These are phyloP conservation scores for Pyrus betulifolia DNA, from an alignment of 306 rosid genomes.

Conservation along the genomic window DNA sequence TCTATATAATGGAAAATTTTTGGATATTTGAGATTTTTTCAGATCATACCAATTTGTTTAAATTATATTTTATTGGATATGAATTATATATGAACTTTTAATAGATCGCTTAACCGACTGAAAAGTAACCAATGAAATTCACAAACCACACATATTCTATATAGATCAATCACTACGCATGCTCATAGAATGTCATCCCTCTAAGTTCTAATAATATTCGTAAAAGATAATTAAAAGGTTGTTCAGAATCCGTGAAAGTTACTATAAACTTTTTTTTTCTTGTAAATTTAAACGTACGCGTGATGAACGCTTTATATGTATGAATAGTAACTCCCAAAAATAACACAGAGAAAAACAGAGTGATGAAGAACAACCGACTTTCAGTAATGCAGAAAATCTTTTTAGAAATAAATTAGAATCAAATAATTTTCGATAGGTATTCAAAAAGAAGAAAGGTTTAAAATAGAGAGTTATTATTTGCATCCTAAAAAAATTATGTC, in stretches of 20 bases:
- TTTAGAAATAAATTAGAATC: too few species aligned
- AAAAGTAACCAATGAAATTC: not conserved
- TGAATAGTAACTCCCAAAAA: not conserved
- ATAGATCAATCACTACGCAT: not conserved
- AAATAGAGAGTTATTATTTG: too few species aligned
- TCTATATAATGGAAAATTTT: not conserved
- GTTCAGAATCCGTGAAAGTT: too few species aligned
- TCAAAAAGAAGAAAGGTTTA: too few species aligned
- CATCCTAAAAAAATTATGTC: too few species aligned
- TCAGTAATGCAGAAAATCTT: too few species aligned
- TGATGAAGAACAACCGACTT: not conserved
- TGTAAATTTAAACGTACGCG: too few species aligned
- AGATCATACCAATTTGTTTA: not conserved
- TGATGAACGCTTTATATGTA: too few species aligned
- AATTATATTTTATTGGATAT: not conserved
- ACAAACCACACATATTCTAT: too few species aligned
- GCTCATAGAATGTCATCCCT: not conserved
- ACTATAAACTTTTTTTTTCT: too few species aligned
- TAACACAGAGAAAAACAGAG: not conserved
- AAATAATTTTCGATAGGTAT: too few species aligned
- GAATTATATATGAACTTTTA: not conserved
- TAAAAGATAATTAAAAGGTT: too few species aligned
- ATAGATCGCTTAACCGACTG: not conserved
- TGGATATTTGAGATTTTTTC: not conserved
- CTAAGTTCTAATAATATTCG: not conserved